A percentile compares a stretch with the other conserved stretches of the same genome.
These are phyloP conservation scores for Saxispiralis lemnorum DNA, from an alignment of 495 filamentous ascomycete genomes.

Conservation along the genomic window DNA sequence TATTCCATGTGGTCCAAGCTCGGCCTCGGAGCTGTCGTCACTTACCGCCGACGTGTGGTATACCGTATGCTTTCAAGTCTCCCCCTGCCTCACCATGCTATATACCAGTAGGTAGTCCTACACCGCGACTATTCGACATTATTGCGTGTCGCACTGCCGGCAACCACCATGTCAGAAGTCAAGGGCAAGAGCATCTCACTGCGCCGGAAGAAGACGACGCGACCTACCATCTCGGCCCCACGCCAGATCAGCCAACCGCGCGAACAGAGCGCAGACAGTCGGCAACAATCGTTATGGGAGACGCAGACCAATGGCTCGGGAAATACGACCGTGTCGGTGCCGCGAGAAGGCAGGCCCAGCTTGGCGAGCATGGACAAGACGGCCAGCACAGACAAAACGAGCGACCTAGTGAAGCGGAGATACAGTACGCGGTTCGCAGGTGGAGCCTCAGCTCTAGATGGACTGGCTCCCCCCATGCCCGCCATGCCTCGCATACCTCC, in stretches of 20 bases:
- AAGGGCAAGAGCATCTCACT: constrained; percentile 64
- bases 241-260: constrained; percentile 50
- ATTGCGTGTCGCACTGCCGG: background rate
- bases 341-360: background rate
- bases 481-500: constrained; percentile 36
- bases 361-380: background rate
- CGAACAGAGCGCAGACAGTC: constrained; percentile 28
- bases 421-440: constrained; percentile 76
- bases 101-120: background rate
- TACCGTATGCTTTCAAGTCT: no score
- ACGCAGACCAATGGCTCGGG: constrained; percentile 8
- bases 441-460: constrained; percentile 36
- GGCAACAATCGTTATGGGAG: constrained; percentile 17
- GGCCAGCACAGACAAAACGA: constrained; percentile 36
- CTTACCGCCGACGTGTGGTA: background rate
- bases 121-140: no score
- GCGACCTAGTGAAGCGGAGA: constrained; percentile 81
- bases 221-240: constrained; percentile 66
- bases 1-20: constrained; percentile 2
- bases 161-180: constrained; percentile 27
- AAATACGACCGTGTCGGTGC: constrained; percentile 5
- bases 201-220: constrained; percentile 66
- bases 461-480: constrained; percentile 46
- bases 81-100: background rate
- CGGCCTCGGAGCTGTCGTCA: constrained; percentile 2